These are phyloP conservation scores for Halenospora varia DNA, from an alignment of 495 filamentous ascomycete species.

Conservation along the genomic window DNA sequence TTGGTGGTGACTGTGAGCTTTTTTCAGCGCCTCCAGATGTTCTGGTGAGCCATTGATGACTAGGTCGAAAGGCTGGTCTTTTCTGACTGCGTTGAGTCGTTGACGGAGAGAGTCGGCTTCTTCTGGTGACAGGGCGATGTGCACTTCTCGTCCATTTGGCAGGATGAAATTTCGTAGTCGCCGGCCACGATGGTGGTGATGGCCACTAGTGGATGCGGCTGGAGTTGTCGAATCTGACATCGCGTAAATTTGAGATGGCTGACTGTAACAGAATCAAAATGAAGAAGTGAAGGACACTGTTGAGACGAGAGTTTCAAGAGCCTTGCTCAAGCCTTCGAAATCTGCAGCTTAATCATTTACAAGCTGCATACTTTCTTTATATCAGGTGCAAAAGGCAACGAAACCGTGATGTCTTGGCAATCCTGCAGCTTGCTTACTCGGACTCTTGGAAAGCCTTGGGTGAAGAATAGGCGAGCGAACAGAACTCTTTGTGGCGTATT, in stretches of 20 bases:
- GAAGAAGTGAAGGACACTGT: not conserved
- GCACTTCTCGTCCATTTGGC: conserved; percentile 48
- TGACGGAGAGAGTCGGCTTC: conserved; percentile 40
- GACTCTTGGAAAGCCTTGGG: not conserved
- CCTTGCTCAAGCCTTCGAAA: not conserved
- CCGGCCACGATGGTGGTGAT: conserved; percentile 24
- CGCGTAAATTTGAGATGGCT: not conserved
- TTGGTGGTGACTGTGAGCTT: conserved; percentile 45
- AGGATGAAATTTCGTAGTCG: conserved; percentile 45
- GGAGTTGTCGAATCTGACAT: not conserved
- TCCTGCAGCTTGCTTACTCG: not conserved
- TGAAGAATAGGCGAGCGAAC: too few relatives aligned
- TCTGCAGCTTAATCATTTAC: not conserved
- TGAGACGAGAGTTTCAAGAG: not conserved
- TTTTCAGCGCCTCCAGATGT: conserved; percentile 46
- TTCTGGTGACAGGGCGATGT: conserved; percentile 49
- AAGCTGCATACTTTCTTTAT: not conserved
- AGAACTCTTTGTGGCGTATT: too few relatives aligned
- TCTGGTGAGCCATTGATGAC: conserved; percentile 50
- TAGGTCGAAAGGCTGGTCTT: conserved; percentile 43
- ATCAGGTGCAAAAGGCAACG: not conserved
- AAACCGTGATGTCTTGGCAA: not conserved
- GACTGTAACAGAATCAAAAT: not conserved
- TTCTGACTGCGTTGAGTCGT: conserved; percentile 32
- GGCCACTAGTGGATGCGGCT: not conserved